Evolutionary conservation across 768 basidiomycete genomes (phyloP).

Genomic region (Lactarius vividus): DNA sequence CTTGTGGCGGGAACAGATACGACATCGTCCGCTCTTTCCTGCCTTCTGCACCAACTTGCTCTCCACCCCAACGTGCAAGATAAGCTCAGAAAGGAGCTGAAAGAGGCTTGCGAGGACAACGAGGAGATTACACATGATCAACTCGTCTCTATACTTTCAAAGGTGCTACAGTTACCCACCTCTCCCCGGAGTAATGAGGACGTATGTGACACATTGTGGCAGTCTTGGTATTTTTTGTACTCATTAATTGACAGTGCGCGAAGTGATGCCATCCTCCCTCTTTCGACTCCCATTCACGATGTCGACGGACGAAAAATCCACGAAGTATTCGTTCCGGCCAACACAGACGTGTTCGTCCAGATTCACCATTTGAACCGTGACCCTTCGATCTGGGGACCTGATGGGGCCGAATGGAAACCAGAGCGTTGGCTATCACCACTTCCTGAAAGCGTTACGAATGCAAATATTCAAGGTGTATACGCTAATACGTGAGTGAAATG

Average conservation of each 20-base stretch:
- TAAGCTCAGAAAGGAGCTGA: not conserved
- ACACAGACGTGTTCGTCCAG: not conserved
- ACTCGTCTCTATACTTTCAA: constrained; percentile 25
- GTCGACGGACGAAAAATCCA: constrained; percentile 21
- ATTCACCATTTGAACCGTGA: not conserved
- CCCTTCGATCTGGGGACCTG: not conserved
- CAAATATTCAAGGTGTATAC: constrained; percentile 25
- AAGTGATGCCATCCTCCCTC: not conserved
- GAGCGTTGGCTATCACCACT: constrained; percentile 37
- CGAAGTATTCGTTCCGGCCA: constrained; percentile 36
- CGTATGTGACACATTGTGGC: constrained; percentile 1
- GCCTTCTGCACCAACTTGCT: not conserved
- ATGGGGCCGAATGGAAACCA: not conserved
- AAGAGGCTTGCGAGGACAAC: constrained; percentile 9
- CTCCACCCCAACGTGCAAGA: not conserved
- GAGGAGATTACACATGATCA: constrained; percentile 35
- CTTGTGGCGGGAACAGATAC: constrained; percentile 21
- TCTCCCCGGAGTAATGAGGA: not conserved
- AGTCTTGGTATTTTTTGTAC: not conserved
- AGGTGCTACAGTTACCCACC: constrained; percentile 10
- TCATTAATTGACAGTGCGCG: not conserved
- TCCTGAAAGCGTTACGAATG: constrained; percentile 24
- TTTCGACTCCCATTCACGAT: not conserved
- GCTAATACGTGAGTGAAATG: constrained; percentile 30
- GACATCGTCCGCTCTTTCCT: not conserved